Conservation (phyloP, 108 stramenopile species). For the Conticribra weissflogii region DNA sequence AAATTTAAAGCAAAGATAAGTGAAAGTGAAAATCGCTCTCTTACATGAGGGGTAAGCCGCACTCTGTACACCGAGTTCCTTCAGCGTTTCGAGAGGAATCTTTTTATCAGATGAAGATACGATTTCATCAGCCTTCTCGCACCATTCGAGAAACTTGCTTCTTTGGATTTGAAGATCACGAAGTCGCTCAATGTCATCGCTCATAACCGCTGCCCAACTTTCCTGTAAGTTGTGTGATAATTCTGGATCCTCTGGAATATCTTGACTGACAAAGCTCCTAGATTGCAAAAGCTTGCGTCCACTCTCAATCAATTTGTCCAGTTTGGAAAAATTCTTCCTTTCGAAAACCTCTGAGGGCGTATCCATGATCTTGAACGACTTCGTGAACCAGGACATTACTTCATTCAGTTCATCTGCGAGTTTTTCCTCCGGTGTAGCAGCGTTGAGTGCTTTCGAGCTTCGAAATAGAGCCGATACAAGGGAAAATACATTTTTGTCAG, state of each 20-base stretch:
- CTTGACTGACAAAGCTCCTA: conserved; percentile 20
- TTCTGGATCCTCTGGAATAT: conserved; percentile 42
- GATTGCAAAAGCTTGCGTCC: conserved; percentile 54
- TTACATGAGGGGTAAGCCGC: conserved; percentile 66
- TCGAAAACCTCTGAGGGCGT: conserved; percentile 59
- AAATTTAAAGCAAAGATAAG: not conserved
- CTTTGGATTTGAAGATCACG: conserved; percentile 53
- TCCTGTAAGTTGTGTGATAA: conserved; percentile 39
- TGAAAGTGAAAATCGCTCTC: conserved; percentile 8
- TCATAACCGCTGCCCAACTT: conserved; percentile 57
- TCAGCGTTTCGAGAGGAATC: conserved; percentile 58
- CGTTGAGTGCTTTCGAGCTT: conserved; percentile 46
- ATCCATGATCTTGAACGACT: conserved; percentile 57
- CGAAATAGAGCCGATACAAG: conserved; percentile 49
- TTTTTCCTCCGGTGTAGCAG: conserved; percentile 56
- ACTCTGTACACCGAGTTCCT: conserved; percentile 53
- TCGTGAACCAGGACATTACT: conserved; percentile 37
- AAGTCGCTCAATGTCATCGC: conserved; percentile 62
- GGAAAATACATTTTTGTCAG: conserved; percentile 28
- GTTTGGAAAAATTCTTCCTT: conserved; percentile 60
- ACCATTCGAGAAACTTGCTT: conserved; percentile 69
- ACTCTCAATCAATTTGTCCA: conserved; percentile 66
- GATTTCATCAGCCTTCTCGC: conserved; percentile 51
- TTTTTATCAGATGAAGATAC: conserved; percentile 57
- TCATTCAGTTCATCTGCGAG: conserved; percentile 54